Percentiles rank a stretch among this genome's conserved stretches.
These are phyloP conservation scores for Oryza officinalis DNA, from an alignment of 176 grass and related monocot species.

Conservation along the genomic window DNA sequence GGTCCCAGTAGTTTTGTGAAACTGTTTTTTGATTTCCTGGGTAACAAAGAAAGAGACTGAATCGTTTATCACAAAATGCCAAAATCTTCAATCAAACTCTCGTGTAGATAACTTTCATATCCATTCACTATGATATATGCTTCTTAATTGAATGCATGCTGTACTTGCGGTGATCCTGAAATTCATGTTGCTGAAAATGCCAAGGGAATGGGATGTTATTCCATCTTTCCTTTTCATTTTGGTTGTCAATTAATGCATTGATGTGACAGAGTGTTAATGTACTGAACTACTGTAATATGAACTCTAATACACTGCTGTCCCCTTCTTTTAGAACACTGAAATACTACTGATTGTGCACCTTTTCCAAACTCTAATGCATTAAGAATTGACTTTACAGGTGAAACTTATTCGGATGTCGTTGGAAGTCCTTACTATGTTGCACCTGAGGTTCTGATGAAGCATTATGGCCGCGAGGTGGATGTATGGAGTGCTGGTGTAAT, in stretches of 20 bases:
- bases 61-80: background rate
- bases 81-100: background rate
- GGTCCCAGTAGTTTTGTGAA: background rate
- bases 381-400: conserved; percentile 47
- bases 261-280: background rate
- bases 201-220: conserved; percentile 9
- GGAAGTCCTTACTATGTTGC: conserved; percentile 90
- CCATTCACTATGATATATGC: background rate
- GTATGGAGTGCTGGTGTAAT: conserved; percentile 80
- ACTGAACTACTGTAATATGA: conserved; percentile 10
- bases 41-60: background rate
- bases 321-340: background rate
- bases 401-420: conserved; percentile 67
- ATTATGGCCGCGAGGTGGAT: conserved; percentile 62
- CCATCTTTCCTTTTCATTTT: background rate
- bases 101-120: background rate
- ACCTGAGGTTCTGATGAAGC: conserved; percentile 67
- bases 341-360: background rate
- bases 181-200: conserved; percentile 2
- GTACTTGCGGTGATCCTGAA: conserved; percentile 9
- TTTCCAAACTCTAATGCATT: background rate
- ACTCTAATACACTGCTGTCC: background rate
- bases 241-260: background rate
- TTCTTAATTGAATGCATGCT: conserved; percentile 7
- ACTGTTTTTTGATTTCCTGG: background rate